A percentile compares a stretch with the other conserved stretches of the same genome.
phyloP scores from a whole-genome alignment of 768 basidiomycete genomes.

The Russula brevipes region DNA sequence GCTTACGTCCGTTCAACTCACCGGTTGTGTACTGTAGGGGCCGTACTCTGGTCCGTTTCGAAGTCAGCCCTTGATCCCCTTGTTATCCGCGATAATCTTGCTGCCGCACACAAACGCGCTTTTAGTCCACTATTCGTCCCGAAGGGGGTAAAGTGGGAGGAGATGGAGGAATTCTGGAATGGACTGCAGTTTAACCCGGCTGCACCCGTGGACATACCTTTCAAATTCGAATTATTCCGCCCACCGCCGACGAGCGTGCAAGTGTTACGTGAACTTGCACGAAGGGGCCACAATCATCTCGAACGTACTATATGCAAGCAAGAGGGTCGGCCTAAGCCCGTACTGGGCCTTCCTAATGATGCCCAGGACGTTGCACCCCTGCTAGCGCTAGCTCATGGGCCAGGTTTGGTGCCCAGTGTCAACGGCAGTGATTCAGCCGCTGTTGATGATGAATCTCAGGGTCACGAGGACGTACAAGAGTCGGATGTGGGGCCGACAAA shows the following conservation, averaged over 20 bases:
- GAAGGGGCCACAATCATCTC: constrained; percentile 41
- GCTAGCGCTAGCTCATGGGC: constrained; percentile 1
- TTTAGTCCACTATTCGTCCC: constrained; percentile 47
- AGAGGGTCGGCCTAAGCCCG: constrained; percentile 43
- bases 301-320: constrained; percentile 35
- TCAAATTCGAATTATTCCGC: constrained; percentile 35
- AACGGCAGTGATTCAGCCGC: neutral
- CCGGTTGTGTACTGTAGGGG: constrained; percentile 43
- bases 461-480: neutral
- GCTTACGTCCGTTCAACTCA: constrained; percentile 8
- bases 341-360: constrained; percentile 28
- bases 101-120: constrained; percentile 39
- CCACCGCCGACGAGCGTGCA: constrained; percentile 34
- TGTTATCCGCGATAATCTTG: constrained; percentile 37
- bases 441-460: neutral
- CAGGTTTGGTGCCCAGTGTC: neutral
- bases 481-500: neutral
- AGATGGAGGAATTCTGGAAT: constrained; percentile 40
- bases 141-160: constrained; percentile 37
- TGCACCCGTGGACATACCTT: constrained; percentile 14
- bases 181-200: constrained; percentile 36
- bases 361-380: constrained; percentile 8
- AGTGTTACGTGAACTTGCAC: constrained; percentile 43
- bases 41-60: constrained; percentile 51
- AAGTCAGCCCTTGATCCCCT: constrained; percentile 33